Evolutionary conservation across 495 filamentous ascomycete species (phyloP), one percentile per base, ranked within the genome.

Genomic region (Letharia lupina): DNA sequence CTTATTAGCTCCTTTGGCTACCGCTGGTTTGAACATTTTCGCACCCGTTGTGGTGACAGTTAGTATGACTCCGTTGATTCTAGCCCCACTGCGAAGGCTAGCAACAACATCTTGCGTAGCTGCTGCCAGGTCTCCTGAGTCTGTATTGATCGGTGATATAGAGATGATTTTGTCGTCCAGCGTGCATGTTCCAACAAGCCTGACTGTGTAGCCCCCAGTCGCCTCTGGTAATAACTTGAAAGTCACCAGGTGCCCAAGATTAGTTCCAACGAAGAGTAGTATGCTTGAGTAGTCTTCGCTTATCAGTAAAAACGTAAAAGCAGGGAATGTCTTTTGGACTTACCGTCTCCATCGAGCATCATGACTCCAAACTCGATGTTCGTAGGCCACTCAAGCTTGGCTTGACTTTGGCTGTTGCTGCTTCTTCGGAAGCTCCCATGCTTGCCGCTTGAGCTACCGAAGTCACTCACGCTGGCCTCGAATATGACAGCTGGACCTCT

Each of bases 401-500:
- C n/a, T 5, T 79, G 73, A 6, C 75, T 75, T 40, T 82, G 74
- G 23, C 76, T 76, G 61, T 80, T 82, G 54, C 75, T 73, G 59
- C 75, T 73, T 69, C 79, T 80, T 41, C 80, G 75, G 69, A 96
- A 87, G 63, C 88, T 90, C 40, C 82, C 77, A 15, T 87, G 83
- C 74, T 91, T 96, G 60, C 87, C 73, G 33, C 44, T 82, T 9
- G 80, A 75, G 72, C 89, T 91, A 44, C 79, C 73, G 35, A 96
- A 83, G 4, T 93, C 88, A 18, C 76, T 76, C 47, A 93, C 71
- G 23, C 83, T 82, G 3, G 82, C 84, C 52, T 83, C 85, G 72
- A 89, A 90, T 60, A 98, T 96, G n/a, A 98, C 78, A 1, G 88
- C 82, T 31, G 94, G 94, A 0, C 95, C 95, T 67, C 95, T 81